These are phyloP conservation scores for Phaeotremella fagi DNA, from an alignment of 768 basidiomycete genomes.

Conservation along the genomic window DNA sequence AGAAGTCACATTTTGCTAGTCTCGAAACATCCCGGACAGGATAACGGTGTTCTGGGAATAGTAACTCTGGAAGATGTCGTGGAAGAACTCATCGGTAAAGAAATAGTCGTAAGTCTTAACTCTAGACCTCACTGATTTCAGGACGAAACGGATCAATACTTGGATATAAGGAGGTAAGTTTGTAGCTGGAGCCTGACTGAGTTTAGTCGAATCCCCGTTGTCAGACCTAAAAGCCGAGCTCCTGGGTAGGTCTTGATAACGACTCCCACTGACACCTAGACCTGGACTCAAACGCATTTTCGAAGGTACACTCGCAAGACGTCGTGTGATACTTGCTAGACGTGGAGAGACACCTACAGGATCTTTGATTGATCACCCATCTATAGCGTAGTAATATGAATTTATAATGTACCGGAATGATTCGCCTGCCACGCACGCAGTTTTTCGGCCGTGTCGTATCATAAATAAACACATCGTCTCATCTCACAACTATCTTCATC, in stretches of 20 bases:
- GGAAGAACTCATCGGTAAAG: slow-evolving; percentile 41
- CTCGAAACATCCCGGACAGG: slow-evolving; percentile 23
- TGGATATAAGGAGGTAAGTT: slow-evolving; percentile 40
- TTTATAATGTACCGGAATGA: too few species aligned
- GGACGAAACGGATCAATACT: slow-evolving; percentile 42
- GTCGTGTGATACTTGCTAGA: slow-evolving; percentile 16
- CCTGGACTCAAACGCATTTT: slow-evolving; percentile 30
- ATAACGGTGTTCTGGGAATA: slow-evolving; percentile 27
- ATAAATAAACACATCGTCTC: too few species aligned
- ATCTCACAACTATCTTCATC: not conserved
- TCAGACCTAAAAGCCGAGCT: slow-evolving; percentile 22
- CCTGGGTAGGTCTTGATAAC: slow-evolving; percentile 14
- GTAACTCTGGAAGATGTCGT: slow-evolving; percentile 45
- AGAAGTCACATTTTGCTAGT: slow-evolving; percentile 43
- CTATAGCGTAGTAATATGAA: too few species aligned
- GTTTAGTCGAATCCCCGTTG: slow-evolving; percentile 34
- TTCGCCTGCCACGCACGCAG: too few species aligned
- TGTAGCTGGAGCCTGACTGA: not conserved
- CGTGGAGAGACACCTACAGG: not conserved
- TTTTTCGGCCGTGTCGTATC: not conserved
- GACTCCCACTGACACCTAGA: slow-evolving; percentile 1
- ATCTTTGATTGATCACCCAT: slow-evolving; percentile 18
- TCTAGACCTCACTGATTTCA: not conserved
- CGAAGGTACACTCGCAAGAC: slow-evolving; percentile 27
- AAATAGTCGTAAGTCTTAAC: slow-evolving; percentile 34